Evolutionary conservation across 345 rosid genomes (phyloP), one percentile per base, ranked within the genome.

Genomic region (Erysimum cheiranthoides): DNA sequence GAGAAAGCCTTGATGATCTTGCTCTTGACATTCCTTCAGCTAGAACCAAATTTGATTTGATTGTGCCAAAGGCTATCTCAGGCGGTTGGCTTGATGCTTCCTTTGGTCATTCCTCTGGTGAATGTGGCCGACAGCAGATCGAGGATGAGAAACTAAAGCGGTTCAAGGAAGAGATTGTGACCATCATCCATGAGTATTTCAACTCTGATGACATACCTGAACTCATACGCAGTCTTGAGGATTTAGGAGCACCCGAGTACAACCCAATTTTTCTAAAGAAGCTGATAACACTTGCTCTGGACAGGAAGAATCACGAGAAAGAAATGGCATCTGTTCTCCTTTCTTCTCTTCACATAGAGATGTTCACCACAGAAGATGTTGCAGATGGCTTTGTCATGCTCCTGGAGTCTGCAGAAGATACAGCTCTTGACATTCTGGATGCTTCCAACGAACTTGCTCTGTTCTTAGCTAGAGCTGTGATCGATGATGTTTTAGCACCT

Each of bases 261-360:
- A 90, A 92, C 77, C 92, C 96, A 16, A 50, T 88, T 30, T 92
- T 92, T 73, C 49, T 92, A 52, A 92, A 92, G 88, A 90, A 82
- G 78, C 87, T 92, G 69, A 85, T 92, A 21, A 92, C 91, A 35
- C 88, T 92, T 73, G 97, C 97, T 36, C 65, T 92, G 91, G 97
- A 92, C 85, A 84, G 96, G 90, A 92, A 90, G 84, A 92, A 90
- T 73, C 88, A 89, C 74, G 97, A 92, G 87, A 92, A 90, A 80
- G 97, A 92, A 85, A 92, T 92, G 96, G 97, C 97, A 35, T 92
- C 97, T 58, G 86, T 92, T 77, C 85, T 90, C 76, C 88, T 92
- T 32, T 90, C 97, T 13, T 87, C 97, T 38, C 93, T 92, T 71
- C 96, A 92, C 82, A 86, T 92, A 10, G 97, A 92, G 88, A 90